Evolutionary conservation across 495 filamentous ascomycete species (phyloP).

Genomic region (Penicillium paradoxum): DNA sequence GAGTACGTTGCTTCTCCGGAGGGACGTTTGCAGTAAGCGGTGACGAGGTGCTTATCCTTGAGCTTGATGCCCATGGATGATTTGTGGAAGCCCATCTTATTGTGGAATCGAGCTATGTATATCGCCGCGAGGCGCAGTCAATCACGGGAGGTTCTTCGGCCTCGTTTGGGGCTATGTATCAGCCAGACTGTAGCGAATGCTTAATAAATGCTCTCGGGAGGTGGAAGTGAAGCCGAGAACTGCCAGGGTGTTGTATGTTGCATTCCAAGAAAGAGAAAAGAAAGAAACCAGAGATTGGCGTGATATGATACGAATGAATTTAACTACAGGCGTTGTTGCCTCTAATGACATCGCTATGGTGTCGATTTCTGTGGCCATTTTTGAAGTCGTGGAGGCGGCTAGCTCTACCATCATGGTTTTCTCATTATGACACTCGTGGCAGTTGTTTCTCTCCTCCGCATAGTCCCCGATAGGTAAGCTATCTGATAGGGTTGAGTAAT

Average conservation of each 20-base stretch:
- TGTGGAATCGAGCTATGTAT: neutral
- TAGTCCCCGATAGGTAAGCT: neutral
- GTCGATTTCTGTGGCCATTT: slow-evolving; percentile 2
- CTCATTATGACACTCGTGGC: slow-evolving; percentile 15
- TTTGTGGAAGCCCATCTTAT: slow-evolving; percentile 25
- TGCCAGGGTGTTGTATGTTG: neutral
- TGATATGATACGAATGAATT: neutral
- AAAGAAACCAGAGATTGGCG: neutral
- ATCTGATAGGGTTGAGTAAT: neutral
- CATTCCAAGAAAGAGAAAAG: neutral
- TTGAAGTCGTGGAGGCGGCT: slow-evolving; percentile 1
- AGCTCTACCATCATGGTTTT: slow-evolving; percentile 19
- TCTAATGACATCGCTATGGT: slow-evolving; percentile 18
- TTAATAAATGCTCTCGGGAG: too few relatives aligned
- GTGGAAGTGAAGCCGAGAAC: too few relatives aligned
- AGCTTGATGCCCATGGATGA: slow-evolving; percentile 22
- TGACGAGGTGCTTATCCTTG: slow-evolving; percentile 18
- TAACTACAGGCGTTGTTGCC: neutral
- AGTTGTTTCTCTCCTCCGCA: neutral
- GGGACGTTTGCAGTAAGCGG: slow-evolving; percentile 19
- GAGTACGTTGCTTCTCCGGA: slow-evolving; percentile 20
- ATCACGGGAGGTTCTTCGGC: neutral
- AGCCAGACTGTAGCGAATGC: too few relatives aligned
- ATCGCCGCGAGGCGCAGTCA: neutral
- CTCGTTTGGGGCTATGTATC: neutral